Conservation (phyloP, 768 basidiomycete genomes). For the Podaxis sp. region DNA sequence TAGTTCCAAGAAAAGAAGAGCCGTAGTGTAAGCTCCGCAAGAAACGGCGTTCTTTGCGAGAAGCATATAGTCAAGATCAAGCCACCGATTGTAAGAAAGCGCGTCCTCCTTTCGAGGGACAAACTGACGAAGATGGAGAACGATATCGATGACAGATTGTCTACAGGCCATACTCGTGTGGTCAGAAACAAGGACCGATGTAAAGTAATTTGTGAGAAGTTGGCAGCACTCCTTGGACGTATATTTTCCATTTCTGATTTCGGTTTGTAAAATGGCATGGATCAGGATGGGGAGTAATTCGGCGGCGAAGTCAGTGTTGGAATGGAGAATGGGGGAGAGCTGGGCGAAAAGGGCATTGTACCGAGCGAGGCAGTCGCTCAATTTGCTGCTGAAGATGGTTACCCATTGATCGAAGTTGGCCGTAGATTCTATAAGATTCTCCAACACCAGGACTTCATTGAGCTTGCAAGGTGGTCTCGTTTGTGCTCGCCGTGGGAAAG, state of each 20-base stretch:
- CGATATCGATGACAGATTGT: conserved; percentile 65
- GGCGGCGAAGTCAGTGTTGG: conserved; percentile 58
- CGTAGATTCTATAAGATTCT: conserved; percentile 36
- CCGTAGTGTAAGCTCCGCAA: conserved; percentile 87
- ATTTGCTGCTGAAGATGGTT: conserved; percentile 47
- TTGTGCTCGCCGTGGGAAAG: conserved; percentile 38
- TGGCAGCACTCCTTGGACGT: conserved; percentile 22
- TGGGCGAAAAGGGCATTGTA: conserved; percentile 67
- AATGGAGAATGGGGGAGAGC: conserved; percentile 54
- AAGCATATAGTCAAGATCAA: conserved; percentile 69
- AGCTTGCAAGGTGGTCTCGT: conserved; percentile 34
- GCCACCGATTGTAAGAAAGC: conserved; percentile 73
- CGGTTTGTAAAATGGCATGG: conserved; percentile 54
- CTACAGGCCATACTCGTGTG: conserved; percentile 41
- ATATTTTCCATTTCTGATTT: conserved; percentile 19
- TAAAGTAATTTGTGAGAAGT: conserved; percentile 56
- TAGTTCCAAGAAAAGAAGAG: conserved; percentile 86
- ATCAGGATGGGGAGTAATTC: conserved; percentile 74
- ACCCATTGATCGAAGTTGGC: conserved; percentile 65
- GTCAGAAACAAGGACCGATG: conserved; percentile 43
- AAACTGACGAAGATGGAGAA: conserved; percentile 81
- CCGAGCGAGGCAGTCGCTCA: conserved; percentile 57
- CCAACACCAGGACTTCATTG: conserved; percentile 30
- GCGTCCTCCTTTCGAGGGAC: conserved; percentile 36
- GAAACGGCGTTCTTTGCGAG: conserved; percentile 71